phyloP scores from a whole-genome alignment of 169 alveolate genomes.

The Cryptosporidium ryanae region DNA sequence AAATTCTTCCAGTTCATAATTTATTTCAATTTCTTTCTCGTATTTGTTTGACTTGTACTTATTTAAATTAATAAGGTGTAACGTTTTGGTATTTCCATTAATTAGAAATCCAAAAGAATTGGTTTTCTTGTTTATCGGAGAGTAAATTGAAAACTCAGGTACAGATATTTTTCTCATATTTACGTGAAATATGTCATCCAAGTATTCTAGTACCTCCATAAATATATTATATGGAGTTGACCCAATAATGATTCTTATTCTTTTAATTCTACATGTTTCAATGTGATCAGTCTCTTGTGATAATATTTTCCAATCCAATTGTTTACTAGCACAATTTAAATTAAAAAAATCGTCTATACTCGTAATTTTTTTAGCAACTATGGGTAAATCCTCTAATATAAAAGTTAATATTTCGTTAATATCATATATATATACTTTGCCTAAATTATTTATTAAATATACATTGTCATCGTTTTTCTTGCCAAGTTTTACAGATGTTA shows the following conservation, averaged over 20 bases:
- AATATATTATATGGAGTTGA: not conserved
- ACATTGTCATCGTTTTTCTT: not conserved
- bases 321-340: not conserved
- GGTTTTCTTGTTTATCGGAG: not conserved
- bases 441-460: not conserved
- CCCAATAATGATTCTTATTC: slow-evolving; percentile 1
- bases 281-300: too few species aligned
- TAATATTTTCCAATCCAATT: slow-evolving; percentile 11
- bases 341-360: not conserved
- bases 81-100: not conserved
- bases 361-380: not conserved
- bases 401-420: not conserved
- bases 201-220: slow-evolving; percentile 10
- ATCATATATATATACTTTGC: not conserved
- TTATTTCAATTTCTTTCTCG: slow-evolving; percentile 12
- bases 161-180: slow-evolving; percentile 1
- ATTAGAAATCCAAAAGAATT: not conserved
- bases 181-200: not conserved
- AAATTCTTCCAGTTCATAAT: not conserved
- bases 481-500: slow-evolving; percentile 22
- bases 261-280: too few species aligned
- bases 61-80: not conserved
- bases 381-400: not conserved
- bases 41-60: not conserved
- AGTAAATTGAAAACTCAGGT: slow-evolving; percentile 24